Conservation (phyloP, 2,329 filamentous ascomycete genomes). For the Coleophoma cylindrospora region DNA sequence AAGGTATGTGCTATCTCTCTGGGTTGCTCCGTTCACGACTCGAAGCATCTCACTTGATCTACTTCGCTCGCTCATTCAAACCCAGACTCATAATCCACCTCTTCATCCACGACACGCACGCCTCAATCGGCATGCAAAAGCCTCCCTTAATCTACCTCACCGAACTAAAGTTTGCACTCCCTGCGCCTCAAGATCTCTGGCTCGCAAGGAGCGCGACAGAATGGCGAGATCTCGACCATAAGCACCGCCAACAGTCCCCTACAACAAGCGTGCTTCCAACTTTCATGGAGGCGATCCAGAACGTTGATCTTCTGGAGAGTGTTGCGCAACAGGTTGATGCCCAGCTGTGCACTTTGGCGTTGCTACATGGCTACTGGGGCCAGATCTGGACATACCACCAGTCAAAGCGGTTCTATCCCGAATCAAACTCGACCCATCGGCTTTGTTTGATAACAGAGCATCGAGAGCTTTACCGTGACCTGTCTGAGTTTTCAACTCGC, state of each 20-base stretch:
- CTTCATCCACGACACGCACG: conserved; percentile 61
- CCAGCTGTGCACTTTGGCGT: conserved; percentile 51
- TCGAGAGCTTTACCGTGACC: conserved; percentile 53
- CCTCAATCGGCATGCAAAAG: conserved; percentile 61
- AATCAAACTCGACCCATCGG: conserved; percentile 4
- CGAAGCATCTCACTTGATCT: conserved; percentile 49
- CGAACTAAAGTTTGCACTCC: conserved; percentile 62
- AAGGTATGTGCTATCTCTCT: conserved; percentile 32
- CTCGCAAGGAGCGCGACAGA: conserved; percentile 55
- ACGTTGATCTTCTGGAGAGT: conserved; percentile 2
- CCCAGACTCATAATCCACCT: conserved; percentile 56
- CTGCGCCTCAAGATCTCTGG: conserved; percentile 59
- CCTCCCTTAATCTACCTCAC: conserved; percentile 63
- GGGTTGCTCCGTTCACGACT: conserved; percentile 4
- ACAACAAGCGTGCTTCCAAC: background rate
- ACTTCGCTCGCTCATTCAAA: conserved; percentile 30
- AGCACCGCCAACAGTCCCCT: background rate
- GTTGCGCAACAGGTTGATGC: conserved; percentile 42
- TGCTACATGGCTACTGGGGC: conserved; percentile 60
- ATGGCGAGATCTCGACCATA: conserved; percentile 59
- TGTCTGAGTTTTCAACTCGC: conserved; percentile 39
- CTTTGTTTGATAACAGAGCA: conserved; percentile 38
- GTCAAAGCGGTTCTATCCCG: conserved; percentile 38
- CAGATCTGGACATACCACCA: conserved; percentile 62
- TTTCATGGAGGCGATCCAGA: conserved; percentile 7